Evolutionary conservation across 257 asterid genomes (phyloP).

Genomic region (Penstemon newberryi): DNA sequence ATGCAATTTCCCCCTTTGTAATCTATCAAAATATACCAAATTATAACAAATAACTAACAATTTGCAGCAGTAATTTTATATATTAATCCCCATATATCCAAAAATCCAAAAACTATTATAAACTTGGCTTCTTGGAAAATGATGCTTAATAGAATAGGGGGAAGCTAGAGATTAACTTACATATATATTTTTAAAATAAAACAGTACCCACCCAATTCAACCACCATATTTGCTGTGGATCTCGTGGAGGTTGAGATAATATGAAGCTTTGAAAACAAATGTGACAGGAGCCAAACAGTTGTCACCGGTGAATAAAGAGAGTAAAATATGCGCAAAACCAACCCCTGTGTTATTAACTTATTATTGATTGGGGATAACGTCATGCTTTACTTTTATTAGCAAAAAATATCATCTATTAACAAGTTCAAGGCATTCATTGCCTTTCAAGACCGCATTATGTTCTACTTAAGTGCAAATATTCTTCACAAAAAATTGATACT

Average conservation of each 20-base stretch:
- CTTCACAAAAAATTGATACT: too few relatives aligned
- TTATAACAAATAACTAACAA: too few relatives aligned
- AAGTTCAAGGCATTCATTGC: too few relatives aligned
- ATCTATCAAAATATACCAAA: too few relatives aligned
- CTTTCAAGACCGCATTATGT: too few relatives aligned
- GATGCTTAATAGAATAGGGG: neutral
- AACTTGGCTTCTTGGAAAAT: neutral
- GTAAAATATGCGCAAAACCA: too few relatives aligned
- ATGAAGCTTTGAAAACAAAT: constrained; percentile 30
- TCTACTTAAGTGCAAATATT: too few relatives aligned
- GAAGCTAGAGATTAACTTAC: neutral
- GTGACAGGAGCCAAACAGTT: constrained; percentile 69
- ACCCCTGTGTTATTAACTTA: too few relatives aligned
- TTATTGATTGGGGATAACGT: too few relatives aligned
- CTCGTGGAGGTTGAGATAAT: constrained; percentile 58
- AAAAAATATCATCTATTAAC: too few relatives aligned
- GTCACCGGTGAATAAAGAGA: constrained; percentile 50
- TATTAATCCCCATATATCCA: neutral
- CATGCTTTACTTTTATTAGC: too few relatives aligned
- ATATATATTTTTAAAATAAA: constrained; percentile 9
- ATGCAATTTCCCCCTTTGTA: neutral
- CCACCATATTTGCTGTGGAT: constrained; percentile 71
- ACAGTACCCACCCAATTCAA: constrained; percentile 41
- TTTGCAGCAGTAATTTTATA: neutral
- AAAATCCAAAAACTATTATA: neutral